Conservation (phyloP, 2,329 filamentous ascomycete genomes). For the Neofusicoccum umdonicola region DNA sequence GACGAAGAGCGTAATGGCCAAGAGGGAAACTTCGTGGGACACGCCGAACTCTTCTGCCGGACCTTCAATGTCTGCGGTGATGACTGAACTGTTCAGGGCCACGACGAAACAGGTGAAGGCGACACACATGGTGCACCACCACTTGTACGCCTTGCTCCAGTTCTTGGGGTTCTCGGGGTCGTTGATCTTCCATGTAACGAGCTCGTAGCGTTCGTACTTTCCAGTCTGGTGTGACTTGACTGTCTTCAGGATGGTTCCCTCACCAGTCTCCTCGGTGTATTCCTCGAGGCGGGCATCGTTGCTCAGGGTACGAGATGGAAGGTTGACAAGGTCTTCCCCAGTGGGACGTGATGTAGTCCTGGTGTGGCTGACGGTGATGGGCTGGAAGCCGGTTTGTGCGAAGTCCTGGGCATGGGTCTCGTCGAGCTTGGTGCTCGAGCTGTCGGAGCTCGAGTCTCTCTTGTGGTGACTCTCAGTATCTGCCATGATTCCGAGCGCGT, state of each 20-base stretch:
- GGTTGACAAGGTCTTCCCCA: constrained; percentile 51
- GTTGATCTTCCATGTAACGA: constrained; percentile 68
- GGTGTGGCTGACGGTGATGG: constrained; percentile 7
- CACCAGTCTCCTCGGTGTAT: constrained; percentile 61
- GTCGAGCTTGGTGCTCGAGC: constrained; percentile 11
- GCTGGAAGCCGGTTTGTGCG: constrained; percentile 13
- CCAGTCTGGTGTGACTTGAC: constrained; percentile 56
- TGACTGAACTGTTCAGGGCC: constrained; percentile 62
- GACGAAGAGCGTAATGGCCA: constrained; percentile 75
- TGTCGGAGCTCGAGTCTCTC: constrained; percentile 10
- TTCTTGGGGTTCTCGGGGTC: constrained; percentile 83
- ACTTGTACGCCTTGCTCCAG: constrained; percentile 75
- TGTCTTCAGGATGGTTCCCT: constrained; percentile 60
- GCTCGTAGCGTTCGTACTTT: constrained; percentile 52
- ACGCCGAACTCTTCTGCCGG: constrained; percentile 64
- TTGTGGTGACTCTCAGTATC: neutral
- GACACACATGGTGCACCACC: constrained; percentile 79
- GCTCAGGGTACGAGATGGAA: constrained; percentile 65
- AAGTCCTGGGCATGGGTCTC: constrained; percentile 13
- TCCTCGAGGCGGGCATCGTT: constrained; percentile 58
- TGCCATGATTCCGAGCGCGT: neutral
- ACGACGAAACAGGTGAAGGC: constrained; percentile 54
- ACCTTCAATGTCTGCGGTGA: constrained; percentile 71
- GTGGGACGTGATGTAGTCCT: constrained; percentile 10
- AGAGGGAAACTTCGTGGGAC: constrained; percentile 68